Evolutionary conservation across 1,139 yeast genomes (phyloP), one percentile per base, ranked within the genome.

Genomic region (Spathaspora sp.): DNA sequence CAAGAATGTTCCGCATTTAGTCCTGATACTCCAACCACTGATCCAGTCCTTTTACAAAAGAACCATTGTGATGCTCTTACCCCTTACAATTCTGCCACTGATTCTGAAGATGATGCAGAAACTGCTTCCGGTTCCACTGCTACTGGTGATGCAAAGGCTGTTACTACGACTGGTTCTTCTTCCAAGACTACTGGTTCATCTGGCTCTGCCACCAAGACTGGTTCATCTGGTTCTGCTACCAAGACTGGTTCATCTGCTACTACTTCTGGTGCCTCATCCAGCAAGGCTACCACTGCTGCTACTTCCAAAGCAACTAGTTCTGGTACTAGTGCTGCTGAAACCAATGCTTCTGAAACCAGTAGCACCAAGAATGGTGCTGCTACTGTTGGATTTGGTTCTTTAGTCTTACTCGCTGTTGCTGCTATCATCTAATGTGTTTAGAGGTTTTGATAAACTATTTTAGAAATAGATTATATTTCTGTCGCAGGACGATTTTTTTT

Each of bases 21-120:
- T 37, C 18, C 44, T 27, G 27, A 10, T 11, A 40, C 44, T 25
- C 44, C 44, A 42, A 42, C 34, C 40, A 36, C 24, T 13, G 44
- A 42, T 13, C 40, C 44, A 25, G 36, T 24, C 2, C 24, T 34
- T 36, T 42, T 42, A 29, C 39, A 36, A 42, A 7, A 25, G 27
- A 36, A 42, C 40, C 7, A 24, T 13, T 42, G 44, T 42, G n/a
- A 36, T 18, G 44, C 44, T 24, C 13, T 42, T 29, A 20, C 15
- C 11, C 44, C 44, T 36, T 42, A 42, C 23, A 17, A 24, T 11
- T 36, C 39, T 11, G 16, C 17, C 5, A 33, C 31, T 17, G 34
- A 33, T n/a, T n/a, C n/a, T n/a, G n/a, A n/a, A n/a, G n/a, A n/a
- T n/a, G n/a, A n/a, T n/a, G n/a, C n/a, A n/a, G n/a, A n/a, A n/a